phyloP scores from a whole-genome alignment of 768 basidiomycete genomes.

The Trametes elegans region DNA sequence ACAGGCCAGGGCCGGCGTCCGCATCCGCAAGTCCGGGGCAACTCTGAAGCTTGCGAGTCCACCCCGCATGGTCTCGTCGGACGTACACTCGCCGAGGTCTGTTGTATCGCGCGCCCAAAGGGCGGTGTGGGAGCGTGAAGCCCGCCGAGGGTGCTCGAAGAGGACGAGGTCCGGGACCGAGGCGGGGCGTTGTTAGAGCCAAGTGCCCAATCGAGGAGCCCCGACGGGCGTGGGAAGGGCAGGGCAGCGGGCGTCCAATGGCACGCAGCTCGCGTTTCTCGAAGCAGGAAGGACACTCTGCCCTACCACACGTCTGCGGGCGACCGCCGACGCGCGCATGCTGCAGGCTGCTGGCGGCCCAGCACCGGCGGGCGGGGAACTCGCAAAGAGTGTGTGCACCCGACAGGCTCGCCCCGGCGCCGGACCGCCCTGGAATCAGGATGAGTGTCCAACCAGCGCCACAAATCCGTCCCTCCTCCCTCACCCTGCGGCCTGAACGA shows the following conservation, averaged over 20 bases:
- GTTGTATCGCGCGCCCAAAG: too few relatives aligned
- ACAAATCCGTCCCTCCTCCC: background rate
- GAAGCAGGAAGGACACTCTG: background rate
- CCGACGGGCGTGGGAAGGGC: slow-evolving; percentile 6
- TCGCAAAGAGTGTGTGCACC: background rate
- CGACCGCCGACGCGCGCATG: background rate
- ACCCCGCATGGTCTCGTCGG: background rate
- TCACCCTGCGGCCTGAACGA: too few relatives aligned
- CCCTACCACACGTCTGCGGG: too few relatives aligned
- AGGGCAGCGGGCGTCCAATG: background rate
- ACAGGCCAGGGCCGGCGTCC: background rate
- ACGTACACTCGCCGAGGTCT: too few relatives aligned
- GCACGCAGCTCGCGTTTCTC: too few relatives aligned
- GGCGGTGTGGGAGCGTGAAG: background rate
- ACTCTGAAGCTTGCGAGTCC: background rate
- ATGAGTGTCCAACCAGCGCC: slow-evolving; percentile 9
- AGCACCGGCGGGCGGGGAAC: too few relatives aligned
- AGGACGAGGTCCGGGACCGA: background rate
- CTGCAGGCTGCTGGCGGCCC: too few relatives aligned
- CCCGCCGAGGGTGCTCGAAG: background rate
- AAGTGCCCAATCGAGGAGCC: too few relatives aligned
- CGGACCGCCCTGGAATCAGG: background rate
- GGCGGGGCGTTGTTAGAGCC: background rate
- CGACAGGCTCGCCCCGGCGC: background rate
- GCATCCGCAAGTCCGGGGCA: background rate